Conservation (phyloP, 441 rosid species). For the Mallotus japonicus region DNA sequence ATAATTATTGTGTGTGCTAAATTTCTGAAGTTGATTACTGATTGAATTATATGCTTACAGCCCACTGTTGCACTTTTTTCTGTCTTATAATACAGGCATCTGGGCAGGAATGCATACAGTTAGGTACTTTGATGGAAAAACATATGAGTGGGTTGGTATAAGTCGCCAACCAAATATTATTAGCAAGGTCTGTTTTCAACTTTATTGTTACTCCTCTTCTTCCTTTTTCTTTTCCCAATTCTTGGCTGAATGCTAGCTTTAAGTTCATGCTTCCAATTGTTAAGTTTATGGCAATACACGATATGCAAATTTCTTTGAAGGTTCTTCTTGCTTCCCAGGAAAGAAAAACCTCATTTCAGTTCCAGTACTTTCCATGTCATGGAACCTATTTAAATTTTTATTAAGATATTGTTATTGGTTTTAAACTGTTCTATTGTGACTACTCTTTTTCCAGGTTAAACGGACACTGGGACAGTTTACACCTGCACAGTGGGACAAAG, state of each 20-base stretch:
- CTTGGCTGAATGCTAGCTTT: background rate
- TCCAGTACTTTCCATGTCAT: background rate
- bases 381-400: background rate
- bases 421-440: background rate
- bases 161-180: conserved; percentile 95
- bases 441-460: conserved; percentile 56
- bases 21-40: background rate
- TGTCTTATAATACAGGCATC: conserved; percentile 54
- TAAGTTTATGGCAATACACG: background rate
- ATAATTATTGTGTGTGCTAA: background rate
- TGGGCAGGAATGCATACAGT: conserved; percentile 99
- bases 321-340: too few species aligned
- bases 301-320: background rate
- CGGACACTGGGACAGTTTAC: conserved; percentile 95
- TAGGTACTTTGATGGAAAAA: conserved; percentile 91
- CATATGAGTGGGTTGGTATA: conserved; percentile 99
- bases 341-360: too few species aligned
- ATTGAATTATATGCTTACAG: conserved; percentile 8
- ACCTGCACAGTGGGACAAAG: conserved; percentile 99
- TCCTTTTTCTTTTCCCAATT: background rate
- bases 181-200: conserved; percentile 56
- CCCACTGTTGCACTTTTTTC: background rate
- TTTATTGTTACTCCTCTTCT: background rate
- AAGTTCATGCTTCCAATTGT: background rate
- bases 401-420: background rate